Evolutionary conservation across 768 basidiomycete genomes (phyloP).

Genomic region (Sarcomyxa edulis): DNA sequence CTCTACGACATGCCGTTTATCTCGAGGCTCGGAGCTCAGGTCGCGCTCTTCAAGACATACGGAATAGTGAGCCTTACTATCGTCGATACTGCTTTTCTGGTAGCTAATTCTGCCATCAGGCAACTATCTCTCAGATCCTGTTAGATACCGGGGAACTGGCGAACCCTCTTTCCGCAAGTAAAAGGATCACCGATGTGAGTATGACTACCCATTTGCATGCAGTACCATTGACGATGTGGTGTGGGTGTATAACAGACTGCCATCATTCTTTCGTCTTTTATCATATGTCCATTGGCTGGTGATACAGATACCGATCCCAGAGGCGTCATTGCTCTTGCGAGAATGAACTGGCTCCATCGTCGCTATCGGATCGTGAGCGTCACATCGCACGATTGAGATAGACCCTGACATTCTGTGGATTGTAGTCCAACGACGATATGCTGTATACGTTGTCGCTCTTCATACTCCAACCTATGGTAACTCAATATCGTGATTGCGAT

Average conservation of each 20-base stretch:
- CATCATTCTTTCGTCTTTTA: conserved; percentile 28
- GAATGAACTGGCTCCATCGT: conserved; percentile 33
- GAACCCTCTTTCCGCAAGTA: conserved; percentile 28
- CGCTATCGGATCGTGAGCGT: conserved; percentile 30
- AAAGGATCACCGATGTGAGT: conserved; percentile 46
- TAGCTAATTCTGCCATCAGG: conserved; percentile 21
- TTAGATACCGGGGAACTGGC: conserved; percentile 33
- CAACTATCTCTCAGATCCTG: conserved; percentile 40
- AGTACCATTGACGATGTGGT: conserved; percentile 1
- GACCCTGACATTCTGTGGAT: not conserved
- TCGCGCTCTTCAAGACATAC: conserved; percentile 53
- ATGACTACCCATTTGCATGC: not conserved
- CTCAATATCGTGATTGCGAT: conserved; percentile 2
- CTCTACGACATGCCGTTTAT: conserved; percentile 43
- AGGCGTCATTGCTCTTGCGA: conserved; percentile 29
- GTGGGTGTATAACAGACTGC: conserved; percentile 28
- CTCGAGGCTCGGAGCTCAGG: conserved; percentile 31
- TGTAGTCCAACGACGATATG: conserved; percentile 25
- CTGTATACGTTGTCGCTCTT: conserved; percentile 28
- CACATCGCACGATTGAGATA: not conserved
- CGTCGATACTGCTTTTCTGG: not conserved
- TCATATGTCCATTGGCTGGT: conserved; percentile 1
- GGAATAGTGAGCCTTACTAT: conserved; percentile 29
- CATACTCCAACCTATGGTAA: conserved; percentile 28
- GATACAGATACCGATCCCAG: conserved; percentile 23